phyloP scores from a whole-genome alignment of 1,139 yeast species.

The Yamadazyma oceani region DNA sequence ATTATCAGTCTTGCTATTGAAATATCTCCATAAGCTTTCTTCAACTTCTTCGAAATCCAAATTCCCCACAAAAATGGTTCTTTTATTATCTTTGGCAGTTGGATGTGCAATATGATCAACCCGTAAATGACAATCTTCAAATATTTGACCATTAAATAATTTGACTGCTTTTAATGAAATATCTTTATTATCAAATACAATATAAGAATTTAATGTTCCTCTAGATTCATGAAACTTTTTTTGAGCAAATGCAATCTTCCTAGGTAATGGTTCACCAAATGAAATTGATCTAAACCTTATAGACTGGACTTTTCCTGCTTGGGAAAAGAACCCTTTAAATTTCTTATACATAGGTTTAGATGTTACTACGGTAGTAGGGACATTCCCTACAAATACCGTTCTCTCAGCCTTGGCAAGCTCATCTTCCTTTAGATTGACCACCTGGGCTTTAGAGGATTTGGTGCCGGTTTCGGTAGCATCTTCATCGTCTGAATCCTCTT shows the following conservation, averaged over 20 bases:
- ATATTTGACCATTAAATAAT: slow-evolving; percentile 63
- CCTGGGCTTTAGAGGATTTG: slow-evolving; percentile 29
- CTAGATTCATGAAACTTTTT: slow-evolving; percentile 76
- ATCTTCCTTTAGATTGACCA: slow-evolving; percentile 55
- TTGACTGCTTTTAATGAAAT: slow-evolving; percentile 55
- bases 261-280: slow-evolving; percentile 82
- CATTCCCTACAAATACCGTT: slow-evolving; percentile 89
- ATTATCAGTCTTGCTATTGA: slow-evolving; percentile 59
- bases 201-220: slow-evolving; percentile 83
- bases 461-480: slow-evolving; percentile 13
- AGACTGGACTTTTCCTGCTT: slow-evolving; percentile 64
- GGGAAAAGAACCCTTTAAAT: slow-evolving; percentile 61
- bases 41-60: slow-evolving; percentile 91
- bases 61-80: slow-evolving; percentile 91
- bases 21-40: slow-evolving; percentile 85
- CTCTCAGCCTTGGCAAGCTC: slow-evolving; percentile 85
- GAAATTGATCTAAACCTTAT: slow-evolving; percentile 91
- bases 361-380: slow-evolving; percentile 63
- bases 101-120: slow-evolving; percentile 95
- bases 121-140: slow-evolving; percentile 74
- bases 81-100: slow-evolving; percentile 75
- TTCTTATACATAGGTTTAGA: slow-evolving; percentile 60
- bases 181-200: slow-evolving; percentile 63
- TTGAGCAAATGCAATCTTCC: slow-evolving; percentile 87
- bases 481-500: slow-evolving; percentile 23